Percentiles rank a stretch among this genome's conserved stretches.
Conservation (phyloP, 805 yeast species). For the Wickerhamomyces ciferrii region DNA sequence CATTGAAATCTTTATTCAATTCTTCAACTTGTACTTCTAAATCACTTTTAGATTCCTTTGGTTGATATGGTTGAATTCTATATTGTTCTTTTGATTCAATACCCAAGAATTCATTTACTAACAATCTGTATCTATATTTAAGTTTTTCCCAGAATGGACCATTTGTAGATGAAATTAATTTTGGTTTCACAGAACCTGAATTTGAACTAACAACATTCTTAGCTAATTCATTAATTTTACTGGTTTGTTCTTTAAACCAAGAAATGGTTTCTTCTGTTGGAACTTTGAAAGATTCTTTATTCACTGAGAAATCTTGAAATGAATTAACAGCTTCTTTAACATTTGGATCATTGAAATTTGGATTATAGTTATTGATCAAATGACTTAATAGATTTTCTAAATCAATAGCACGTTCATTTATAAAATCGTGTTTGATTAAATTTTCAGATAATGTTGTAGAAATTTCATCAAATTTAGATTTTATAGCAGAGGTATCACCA, state of each 20-base stretch:
- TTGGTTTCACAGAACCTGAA: not conserved
- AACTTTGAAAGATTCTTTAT: not conserved
- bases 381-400: constrained; percentile 41
- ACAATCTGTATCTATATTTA: constrained; percentile 5
- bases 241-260: constrained; percentile 1
- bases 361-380: constrained; percentile 54
- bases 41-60: constrained; percentile 2
- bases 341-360: constrained; percentile 71
- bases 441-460: constrained; percentile 4
- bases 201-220: not conserved
- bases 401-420: constrained; percentile 16
- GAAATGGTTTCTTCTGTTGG: constrained; percentile 2
- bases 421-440: constrained; percentile 7
- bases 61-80: constrained; percentile 1
- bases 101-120: constrained; percentile 19
- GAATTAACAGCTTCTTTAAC: constrained; percentile 56
- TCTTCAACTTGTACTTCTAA: constrained; percentile 5
- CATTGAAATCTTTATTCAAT: constrained; percentile 3
- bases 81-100: constrained; percentile 9
- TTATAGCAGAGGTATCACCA: constrained; percentile 2
- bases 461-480: constrained; percentile 2
- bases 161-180: not conserved
- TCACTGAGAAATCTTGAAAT: constrained; percentile 38
- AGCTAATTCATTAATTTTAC: not conserved
- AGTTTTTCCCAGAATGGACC: constrained; percentile 5